Base-by-base conservation (phyloP, 371 early-diverging fungal species). In the Apophysomyces variabilis region DNA sequence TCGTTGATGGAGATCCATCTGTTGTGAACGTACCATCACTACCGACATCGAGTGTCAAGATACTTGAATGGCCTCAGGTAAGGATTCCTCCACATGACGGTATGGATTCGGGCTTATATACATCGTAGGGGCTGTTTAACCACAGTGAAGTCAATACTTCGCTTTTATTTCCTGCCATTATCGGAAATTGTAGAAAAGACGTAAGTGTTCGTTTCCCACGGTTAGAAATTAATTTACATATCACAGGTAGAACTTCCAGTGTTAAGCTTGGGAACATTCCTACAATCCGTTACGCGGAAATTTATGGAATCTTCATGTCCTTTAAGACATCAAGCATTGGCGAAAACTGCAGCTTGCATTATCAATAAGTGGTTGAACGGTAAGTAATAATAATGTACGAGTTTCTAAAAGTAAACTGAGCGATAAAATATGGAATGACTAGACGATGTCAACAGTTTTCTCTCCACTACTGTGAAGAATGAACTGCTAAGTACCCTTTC, bases 341-440 rank as follows among this genome's bases (percentile, higher is more conserved):
- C 81, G 5, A 80, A 84, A 66, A 59, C 71, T 4, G 75, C 77
- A 8, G 85, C 82, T 5, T 78, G 83, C 9, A 72, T 83, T 43
- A 46, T 85, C 9, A 86, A 85, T 68, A 86, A 85, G 67, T 82
- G 74, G 71, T 62, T 65, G 47, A 74, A 77, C 59, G 85, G 83
- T 73, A 74, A 76, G 18, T 66, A 60, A 3, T 3, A 26, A 3
- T 26, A 26, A 3, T 26, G 32, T 26, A 26, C 32, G 3, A 26
- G 32, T 26, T 26, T 26, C 32, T 26, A 3, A 26, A 26, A 3
- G 32, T 26, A 26, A 3, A 26, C 32, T 26, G 32, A 26, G 32
- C 32, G 32, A 26, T 26, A 26, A 26, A 26, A 26, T 26, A 26
- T 26, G 32, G 3, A 26, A 26, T 26, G 36, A 50, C 7, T 67